Conservation (phyloP, 495 filamentous ascomycete species). For the Penicillium egyptiacum region DNA sequence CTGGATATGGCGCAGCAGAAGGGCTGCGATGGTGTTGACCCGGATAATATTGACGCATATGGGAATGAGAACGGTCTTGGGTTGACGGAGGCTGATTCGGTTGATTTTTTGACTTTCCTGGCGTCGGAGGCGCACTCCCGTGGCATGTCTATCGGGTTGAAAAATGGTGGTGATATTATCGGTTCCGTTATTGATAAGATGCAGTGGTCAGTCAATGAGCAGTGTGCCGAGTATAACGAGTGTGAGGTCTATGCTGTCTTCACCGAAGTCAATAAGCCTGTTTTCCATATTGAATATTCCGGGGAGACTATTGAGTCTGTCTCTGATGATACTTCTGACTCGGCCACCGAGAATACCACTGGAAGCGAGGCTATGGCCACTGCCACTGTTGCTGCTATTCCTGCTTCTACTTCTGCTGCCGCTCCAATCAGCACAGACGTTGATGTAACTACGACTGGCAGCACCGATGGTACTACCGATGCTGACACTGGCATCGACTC, state of each 20-base stretch:
- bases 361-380: background rate
- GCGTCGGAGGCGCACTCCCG: slow-evolving; percentile 49
- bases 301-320: slow-evolving; percentile 20
- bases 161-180: slow-evolving; percentile 65
- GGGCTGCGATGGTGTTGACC: slow-evolving; percentile 70
- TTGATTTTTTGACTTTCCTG: slow-evolving; percentile 60
- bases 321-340: background rate
- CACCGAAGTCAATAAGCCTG: slow-evolving; percentile 59
- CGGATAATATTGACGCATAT: slow-evolving; percentile 72
- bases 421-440: background rate
- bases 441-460: background rate
- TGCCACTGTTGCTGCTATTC: background rate
- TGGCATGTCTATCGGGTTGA: slow-evolving; percentile 62
- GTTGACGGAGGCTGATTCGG: slow-evolving; percentile 54
- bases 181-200: slow-evolving; percentile 53
- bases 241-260: slow-evolving; percentile 60
- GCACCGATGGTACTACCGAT: background rate
- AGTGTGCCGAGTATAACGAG: slow-evolving; percentile 62
- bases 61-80: slow-evolving; percentile 55
- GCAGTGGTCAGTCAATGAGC: slow-evolving; percentile 72
- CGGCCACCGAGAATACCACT: background rate
- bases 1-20: slow-evolving; percentile 58
- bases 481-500: background rate
- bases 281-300: slow-evolving; percentile 76
- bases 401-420: background rate